These are phyloP conservation scores for Geranium rotundifolium DNA, from an alignment of 345 rosid species.

Conservation along the genomic window DNA sequence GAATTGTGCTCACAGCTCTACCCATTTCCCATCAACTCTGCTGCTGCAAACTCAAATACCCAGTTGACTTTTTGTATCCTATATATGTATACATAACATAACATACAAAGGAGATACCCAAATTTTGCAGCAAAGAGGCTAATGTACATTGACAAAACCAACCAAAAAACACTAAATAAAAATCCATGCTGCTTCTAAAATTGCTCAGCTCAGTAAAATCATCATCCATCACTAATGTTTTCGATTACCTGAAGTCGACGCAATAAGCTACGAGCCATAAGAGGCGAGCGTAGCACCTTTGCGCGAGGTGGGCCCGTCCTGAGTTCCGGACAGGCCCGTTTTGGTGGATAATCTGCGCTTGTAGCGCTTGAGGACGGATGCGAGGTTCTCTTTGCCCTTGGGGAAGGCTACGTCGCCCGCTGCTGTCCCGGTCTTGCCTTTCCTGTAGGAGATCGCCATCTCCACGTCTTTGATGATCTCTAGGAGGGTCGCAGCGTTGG, in stretches of 20 bases:
- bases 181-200: too few species aligned
- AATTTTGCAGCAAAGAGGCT: not conserved
- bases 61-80: not conserved
- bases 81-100: not conserved
- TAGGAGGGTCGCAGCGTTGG: slow-evolving; percentile 49
- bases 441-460: slow-evolving; percentile 67
- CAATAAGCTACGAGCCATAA: slow-evolving; percentile 15
- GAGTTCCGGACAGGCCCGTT: slow-evolving; percentile 15
- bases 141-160: not conserved
- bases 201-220: not conserved
- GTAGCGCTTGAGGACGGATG: slow-evolving; percentile 92
- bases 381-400: slow-evolving; percentile 84
- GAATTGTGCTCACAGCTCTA: not conserved
- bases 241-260: too few species aligned
- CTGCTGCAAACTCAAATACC: not conserved
- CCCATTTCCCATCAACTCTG: not conserved
- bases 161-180: too few species aligned
- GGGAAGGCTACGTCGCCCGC: slow-evolving; percentile 99
- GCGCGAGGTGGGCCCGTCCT: slow-evolving; percentile 34
- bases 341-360: slow-evolving; percentile 69
- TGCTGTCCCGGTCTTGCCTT: slow-evolving; percentile 83
- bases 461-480: slow-evolving; percentile 84
- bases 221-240: too few species aligned
- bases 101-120: not conserved
- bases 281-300: slow-evolving; percentile 20